phyloP scores from a whole-genome alignment of 2,329 filamentous ascomycete genomes.

The Acephala macrosclerotiorum region DNA sequence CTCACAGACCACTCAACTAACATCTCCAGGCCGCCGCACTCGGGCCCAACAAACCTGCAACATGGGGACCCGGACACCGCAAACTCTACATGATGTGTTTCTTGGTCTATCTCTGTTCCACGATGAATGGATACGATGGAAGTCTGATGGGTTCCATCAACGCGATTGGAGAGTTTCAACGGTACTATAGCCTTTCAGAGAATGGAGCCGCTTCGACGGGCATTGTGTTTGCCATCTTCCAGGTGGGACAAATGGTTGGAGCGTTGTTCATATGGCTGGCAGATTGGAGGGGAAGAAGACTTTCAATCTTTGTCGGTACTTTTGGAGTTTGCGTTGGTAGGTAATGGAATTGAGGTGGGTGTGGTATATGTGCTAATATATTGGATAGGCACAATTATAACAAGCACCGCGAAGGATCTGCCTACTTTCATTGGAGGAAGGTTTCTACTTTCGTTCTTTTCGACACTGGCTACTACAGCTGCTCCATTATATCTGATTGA shows the following conservation, averaged over 20 bases:
- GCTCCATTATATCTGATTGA: conserved; percentile 68
- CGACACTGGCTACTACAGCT: conserved; percentile 61
- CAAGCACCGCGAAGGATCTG: not conserved
- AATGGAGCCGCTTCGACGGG: conserved; percentile 48
- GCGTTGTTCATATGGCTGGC: conserved; percentile 54
- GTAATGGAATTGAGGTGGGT: too few relatives aligned
- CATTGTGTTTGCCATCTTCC: conserved; percentile 48
- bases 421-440: conserved; percentile 58
- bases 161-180: conserved; percentile 50
- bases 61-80: conserved; percentile 17
- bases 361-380: too few relatives aligned
- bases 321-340: conserved; percentile 2
- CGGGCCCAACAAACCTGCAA: not conserved
- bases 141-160: conserved; percentile 52
- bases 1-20: not conserved
- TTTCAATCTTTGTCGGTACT: conserved; percentile 54
- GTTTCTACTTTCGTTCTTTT: conserved; percentile 60
- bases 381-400: not conserved
- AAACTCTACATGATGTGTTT: conserved; percentile 40
- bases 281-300: conserved; percentile 54
- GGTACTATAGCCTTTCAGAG: conserved; percentile 46
- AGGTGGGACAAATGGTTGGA: conserved; percentile 51
- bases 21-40: not conserved
- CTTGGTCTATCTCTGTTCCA: conserved; percentile 43
- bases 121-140: conserved; percentile 56